Percentiles rank a stretch among this genome's conserved stretches.
These are phyloP conservation scores for Tricholoma bakamatsutake DNA, from an alignment of 768 basidiomycete species.

Conservation along the genomic window DNA sequence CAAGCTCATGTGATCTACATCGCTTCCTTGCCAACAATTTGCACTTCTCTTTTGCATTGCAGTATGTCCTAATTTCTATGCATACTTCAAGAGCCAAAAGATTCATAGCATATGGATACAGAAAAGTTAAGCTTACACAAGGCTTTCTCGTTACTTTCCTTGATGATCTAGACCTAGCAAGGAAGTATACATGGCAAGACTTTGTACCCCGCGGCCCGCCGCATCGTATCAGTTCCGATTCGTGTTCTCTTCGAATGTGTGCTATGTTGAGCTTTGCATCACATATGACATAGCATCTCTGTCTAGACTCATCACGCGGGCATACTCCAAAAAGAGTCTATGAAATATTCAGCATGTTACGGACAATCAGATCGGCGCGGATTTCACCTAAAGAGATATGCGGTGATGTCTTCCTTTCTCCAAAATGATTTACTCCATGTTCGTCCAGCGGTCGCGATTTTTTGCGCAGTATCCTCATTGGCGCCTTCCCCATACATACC, in stretches of 20 bases:
- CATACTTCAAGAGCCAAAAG: too few relatives aligned
- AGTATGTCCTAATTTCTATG: too few relatives aligned
- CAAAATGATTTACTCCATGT: constrained; percentile 37
- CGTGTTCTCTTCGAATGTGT: background rate
- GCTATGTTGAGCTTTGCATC: background rate
- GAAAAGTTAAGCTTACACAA: too few relatives aligned
- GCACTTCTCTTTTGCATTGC: too few relatives aligned
- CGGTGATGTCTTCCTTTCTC: constrained; percentile 48
- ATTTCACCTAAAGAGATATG: constrained; percentile 44
- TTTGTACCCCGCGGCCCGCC: too few relatives aligned
- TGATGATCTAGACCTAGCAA: too few relatives aligned
- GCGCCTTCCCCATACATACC: constrained; percentile 38
- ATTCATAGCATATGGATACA: too few relatives aligned
- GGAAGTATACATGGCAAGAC: too few relatives aligned
- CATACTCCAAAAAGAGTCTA: constrained; percentile 45
- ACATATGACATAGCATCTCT: constrained; percentile 33
- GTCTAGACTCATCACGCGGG: constrained; percentile 39
- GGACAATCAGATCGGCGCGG: background rate
- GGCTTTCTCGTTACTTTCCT: too few relatives aligned
- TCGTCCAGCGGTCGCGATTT: constrained; percentile 15
- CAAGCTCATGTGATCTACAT: too few relatives aligned
- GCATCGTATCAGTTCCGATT: too few relatives aligned
- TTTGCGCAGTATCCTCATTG: constrained; percentile 44
- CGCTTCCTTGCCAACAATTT: too few relatives aligned
- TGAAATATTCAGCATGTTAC: background rate